These are phyloP conservation scores for Dothidotthia symphoricarpi DNA, from an alignment of 2,329 filamentous ascomycete genomes.

Conservation along the genomic window DNA sequence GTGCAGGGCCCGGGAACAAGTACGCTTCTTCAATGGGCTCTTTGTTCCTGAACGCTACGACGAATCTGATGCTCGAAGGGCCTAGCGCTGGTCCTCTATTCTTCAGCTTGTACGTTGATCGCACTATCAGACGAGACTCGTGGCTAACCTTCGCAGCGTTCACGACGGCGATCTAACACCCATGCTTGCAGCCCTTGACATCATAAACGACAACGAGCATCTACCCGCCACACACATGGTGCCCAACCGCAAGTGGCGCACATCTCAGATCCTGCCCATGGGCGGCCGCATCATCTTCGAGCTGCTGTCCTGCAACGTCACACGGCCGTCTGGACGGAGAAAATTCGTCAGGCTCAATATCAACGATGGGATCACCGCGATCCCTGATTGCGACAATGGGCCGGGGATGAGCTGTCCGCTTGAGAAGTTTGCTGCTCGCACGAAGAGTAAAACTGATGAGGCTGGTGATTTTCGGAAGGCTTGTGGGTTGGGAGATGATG, in stretches of 20 bases:
- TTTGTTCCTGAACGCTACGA: slow-evolving; percentile 59
- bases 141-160: slow-evolving; percentile 37
- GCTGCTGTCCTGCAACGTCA: slow-evolving; percentile 44
- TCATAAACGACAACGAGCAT: slow-evolving; percentile 46
- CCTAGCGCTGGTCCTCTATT: slow-evolving; percentile 49
- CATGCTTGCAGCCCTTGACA: slow-evolving; percentile 53
- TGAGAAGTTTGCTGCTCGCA: slow-evolving; percentile 44
- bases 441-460: slow-evolving; percentile 43
- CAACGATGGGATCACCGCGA: slow-evolving; percentile 56
- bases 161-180: slow-evolving; percentile 61
- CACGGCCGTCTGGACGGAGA: neutral
- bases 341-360: slow-evolving; percentile 55
- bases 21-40: slow-evolving; percentile 57
- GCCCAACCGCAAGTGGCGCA: slow-evolving; percentile 52
- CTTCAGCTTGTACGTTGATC: slow-evolving; percentile 53
- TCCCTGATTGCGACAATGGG: slow-evolving; percentile 50
- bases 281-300: slow-evolving; percentile 57
- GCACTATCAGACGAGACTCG: neutral
- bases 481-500: slow-evolving; percentile 48
- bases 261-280: slow-evolving; percentile 58
- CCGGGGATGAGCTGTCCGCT: slow-evolving; percentile 52
- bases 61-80: slow-evolving; percentile 49
- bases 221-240: slow-evolving; percentile 50
- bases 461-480: slow-evolving; percentile 50
- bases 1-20: slow-evolving; percentile 56